These are phyloP conservation scores for Arachis hypogaea DNA, from an alignment of 306 rosid genomes.

Conservation along the genomic window DNA sequence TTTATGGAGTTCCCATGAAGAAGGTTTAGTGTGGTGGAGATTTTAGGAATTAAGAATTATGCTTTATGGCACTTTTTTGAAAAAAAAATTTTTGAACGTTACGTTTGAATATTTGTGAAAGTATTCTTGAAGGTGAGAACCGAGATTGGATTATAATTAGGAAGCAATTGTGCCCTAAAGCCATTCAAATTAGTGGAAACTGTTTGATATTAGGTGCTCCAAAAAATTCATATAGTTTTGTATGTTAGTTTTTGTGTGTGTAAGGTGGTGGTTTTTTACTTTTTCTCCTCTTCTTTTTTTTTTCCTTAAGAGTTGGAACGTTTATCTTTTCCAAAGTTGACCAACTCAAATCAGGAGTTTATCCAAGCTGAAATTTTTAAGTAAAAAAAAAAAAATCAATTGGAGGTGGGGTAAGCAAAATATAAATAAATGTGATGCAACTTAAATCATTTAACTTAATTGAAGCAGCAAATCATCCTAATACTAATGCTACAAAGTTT, in stretches of 20 bases:
- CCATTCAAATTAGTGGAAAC: slow-evolving; percentile 4
- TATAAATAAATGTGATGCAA: background rate
- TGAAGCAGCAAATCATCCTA: background rate
- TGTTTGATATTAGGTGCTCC: slow-evolving; percentile 1
- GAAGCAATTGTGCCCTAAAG: slow-evolving; percentile 17
- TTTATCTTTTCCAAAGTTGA: slow-evolving; percentile 9
- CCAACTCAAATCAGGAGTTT: slow-evolving; percentile 7
- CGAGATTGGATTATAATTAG: slow-evolving; percentile 5
- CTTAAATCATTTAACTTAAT: background rate
- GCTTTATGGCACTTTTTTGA: background rate
- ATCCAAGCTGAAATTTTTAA: background rate
- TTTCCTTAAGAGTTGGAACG: background rate
- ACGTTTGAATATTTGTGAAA: slow-evolving; percentile 36
- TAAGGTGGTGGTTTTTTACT: background rate
- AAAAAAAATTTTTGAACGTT: slow-evolving; percentile 32
- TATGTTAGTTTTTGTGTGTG: background rate
- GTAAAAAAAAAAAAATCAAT: background rate
- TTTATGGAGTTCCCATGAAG: slow-evolving; percentile 4
- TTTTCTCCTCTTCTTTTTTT: background rate
- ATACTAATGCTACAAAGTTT: background rate
- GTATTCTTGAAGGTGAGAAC: slow-evolving; percentile 15
- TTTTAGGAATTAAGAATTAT: background rate
- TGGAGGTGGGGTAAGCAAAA: background rate
- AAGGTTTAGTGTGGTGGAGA: background rate
- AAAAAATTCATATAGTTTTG: background rate